Percentiles rank a stretch among this genome's conserved stretches.
These are phyloP conservation scores for Saccharomycopsis capsularis DNA, from an alignment of 805 yeast species.

Conservation along the genomic window DNA sequence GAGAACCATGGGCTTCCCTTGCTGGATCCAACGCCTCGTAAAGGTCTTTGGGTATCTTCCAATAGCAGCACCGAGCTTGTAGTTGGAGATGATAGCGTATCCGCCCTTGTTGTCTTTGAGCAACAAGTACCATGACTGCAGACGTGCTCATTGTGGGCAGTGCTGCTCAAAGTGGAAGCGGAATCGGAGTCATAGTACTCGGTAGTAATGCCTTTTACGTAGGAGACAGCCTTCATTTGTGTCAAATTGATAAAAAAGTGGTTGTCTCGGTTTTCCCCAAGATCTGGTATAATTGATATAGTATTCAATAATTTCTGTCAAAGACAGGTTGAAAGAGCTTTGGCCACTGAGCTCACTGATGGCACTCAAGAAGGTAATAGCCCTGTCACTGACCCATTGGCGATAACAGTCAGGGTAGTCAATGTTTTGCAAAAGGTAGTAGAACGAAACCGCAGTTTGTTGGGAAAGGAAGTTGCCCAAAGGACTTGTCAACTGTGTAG, in stretches of 20 bases:
- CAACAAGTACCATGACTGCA: conserved; percentile 58
- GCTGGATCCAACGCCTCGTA: conserved; percentile 65
- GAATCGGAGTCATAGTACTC: conserved; percentile 15
- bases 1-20: conserved; percentile 96
- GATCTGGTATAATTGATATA: conserved; percentile 53
- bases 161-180: background rate
- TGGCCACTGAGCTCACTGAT: conserved; percentile 41
- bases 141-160: conserved; percentile 43
- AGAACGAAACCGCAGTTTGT: conserved; percentile 11
- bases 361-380: conserved; percentile 45
- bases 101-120: conserved; percentile 61
- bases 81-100: conserved; percentile 66
- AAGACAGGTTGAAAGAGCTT: conserved; percentile 18
- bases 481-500: conserved; percentile 9
- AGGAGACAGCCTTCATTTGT: conserved; percentile 61
- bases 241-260: conserved; percentile 78
- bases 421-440: conserved; percentile 17
- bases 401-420: conserved; percentile 46
- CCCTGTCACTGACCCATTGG: conserved; percentile 72
- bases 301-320: conserved; percentile 38
- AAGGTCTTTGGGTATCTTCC: conserved; percentile 93
- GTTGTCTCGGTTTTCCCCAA: conserved; percentile 65
- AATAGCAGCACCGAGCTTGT: conserved; percentile 43
- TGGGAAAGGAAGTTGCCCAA: conserved; percentile 1
- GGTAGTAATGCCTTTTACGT: conserved; percentile 33